A percentile compares a stretch with the other conserved stretches of the same genome.
Evolutionary conservation across 2,329 filamentous ascomycete species (phyloP).

Genomic region (Bipolaris sorokiniana): DNA sequence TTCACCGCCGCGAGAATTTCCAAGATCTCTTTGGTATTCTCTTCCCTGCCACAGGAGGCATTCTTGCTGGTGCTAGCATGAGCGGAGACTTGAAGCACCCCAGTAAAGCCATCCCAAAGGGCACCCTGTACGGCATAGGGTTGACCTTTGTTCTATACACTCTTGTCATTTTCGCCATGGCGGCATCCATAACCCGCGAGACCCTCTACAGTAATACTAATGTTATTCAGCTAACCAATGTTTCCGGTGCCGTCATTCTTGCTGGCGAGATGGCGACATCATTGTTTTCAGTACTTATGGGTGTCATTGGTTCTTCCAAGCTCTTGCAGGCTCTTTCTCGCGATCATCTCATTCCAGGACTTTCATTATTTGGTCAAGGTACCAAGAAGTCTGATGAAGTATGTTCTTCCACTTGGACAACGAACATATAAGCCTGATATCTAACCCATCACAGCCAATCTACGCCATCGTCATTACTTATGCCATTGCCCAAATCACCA

Average conservation of each 20-base stretch:
- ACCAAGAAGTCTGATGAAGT: conserved; percentile 71
- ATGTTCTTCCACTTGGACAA: background rate
- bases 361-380: conserved; percentile 75
- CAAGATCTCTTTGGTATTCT: conserved; percentile 85
- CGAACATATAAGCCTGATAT: background rate
- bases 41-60: conserved; percentile 72
- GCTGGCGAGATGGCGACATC: conserved; percentile 82
- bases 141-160: conserved; percentile 79
- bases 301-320: conserved; percentile 83
- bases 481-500: conserved; percentile 75
- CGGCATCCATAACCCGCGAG: conserved; percentile 73
- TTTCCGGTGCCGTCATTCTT: conserved; percentile 75
- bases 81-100: conserved; percentile 84
- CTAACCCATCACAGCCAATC: conserved; percentile 56
- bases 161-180: conserved; percentile 78
- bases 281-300: conserved; percentile 87
- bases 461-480: conserved; percentile 79
- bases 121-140: conserved; percentile 78
- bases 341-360: conserved; percentile 78
- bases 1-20: conserved; percentile 71
- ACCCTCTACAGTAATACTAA: conserved; percentile 79
- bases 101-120: conserved; percentile 81
- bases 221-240: conserved; percentile 79
- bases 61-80: conserved; percentile 81
- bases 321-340: conserved; percentile 81